A percentile compares a stretch with the other conserved stretches of the same genome.
Conservation (phyloP, 2,329 filamentous ascomycete species). For the Lecanoromycetidae sp. region DNA sequence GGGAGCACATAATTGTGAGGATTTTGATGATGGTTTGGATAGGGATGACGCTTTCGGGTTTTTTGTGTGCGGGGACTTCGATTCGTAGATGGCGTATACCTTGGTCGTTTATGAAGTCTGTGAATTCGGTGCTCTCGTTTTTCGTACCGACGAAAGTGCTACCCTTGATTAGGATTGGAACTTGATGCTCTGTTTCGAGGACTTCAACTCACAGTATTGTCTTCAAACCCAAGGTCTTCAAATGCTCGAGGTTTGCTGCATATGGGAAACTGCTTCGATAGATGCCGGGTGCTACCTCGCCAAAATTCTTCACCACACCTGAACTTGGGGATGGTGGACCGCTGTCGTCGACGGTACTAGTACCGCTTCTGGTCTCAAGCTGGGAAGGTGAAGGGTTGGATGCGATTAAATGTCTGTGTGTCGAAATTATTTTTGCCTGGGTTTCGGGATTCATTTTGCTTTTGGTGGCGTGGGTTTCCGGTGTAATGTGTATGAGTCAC, state of each 20-base stretch:
- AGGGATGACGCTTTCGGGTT: slow-evolving; percentile 51
- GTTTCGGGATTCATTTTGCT: slow-evolving; percentile 7
- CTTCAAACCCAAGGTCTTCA: slow-evolving; percentile 57
- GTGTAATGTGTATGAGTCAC: background rate
- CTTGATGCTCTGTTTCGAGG: no score
- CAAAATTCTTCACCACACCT: slow-evolving; percentile 58
- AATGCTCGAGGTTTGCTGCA: slow-evolving; percentile 55
- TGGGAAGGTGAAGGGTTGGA: slow-evolving; percentile 12
- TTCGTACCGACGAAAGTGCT: slow-evolving; percentile 41
- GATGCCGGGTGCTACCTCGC: slow-evolving; percentile 57
- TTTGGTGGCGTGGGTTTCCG: background rate
- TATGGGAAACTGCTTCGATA: slow-evolving; percentile 75
- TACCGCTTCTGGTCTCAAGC: slow-evolving; percentile 15
- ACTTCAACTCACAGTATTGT: slow-evolving; percentile 56
- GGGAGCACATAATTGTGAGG: slow-evolving; percentile 58
- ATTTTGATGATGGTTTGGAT: slow-evolving; percentile 57
- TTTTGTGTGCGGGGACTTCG: slow-evolving; percentile 80
- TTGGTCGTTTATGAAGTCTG: slow-evolving; percentile 51
- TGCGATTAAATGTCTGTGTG: slow-evolving; percentile 13
- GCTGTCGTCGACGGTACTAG: slow-evolving; percentile 16
- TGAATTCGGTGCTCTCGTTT: slow-evolving; percentile 35
- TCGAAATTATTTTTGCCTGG: slow-evolving; percentile 9
- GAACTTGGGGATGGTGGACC: slow-evolving; percentile 25
- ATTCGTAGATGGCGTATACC: slow-evolving; percentile 63
- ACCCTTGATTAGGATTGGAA: background rate